Evolutionary conservation across 805 yeast genomes (phyloP), one percentile per base, ranked within the genome.

Genomic region (Yarrowia deformans): DNA sequence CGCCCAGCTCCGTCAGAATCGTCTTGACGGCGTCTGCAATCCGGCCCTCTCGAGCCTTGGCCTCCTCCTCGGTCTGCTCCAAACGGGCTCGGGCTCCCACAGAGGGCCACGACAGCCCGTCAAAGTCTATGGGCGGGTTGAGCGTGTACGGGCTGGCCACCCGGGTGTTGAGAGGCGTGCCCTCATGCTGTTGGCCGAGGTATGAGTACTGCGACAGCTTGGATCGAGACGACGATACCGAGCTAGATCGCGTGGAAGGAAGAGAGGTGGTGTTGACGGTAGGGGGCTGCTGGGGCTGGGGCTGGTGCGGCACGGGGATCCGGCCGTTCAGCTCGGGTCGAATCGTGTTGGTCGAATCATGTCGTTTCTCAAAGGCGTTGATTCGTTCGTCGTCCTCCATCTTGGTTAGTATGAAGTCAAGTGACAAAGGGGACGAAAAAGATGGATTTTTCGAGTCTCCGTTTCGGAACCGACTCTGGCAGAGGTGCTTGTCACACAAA

Each of bases 91-190:
- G 82, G 8, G 99, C 94, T 9, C 98, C 98, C 3, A 83, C 74
- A 18, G 93, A 87, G 18, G 98, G 98, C 97, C 97, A 94, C 54
- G 97, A 91, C 58, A 94, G 84, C 0, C 97, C 97, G 78, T 91
- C 97, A 54, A 84, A 87, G 75, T 92, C 97, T 42, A 93, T 89
- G 19, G 97, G 95, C 0, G 97, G 93, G 72, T 87, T 88, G 67
- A 90, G 78, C 1, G 96, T 90, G 77, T 88, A 90, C 23, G 97
- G 97, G 5, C 93, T 87, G 0, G 93, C 93, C 1, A 92, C 75
- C 29, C 72, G 64, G 12, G 74, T 70, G 54, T 74, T 66, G 35
- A 54, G 52, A 14, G 61, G 60, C 32, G 68, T 48, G 29, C 40
- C 56, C 45, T 54, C 60, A 19, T 60, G 40, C 10, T 45, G 40